Evolutionary conservation across 2,329 filamentous ascomycete species (phyloP), one percentile per base, ranked within the genome.

Genomic region (Stagonosporopsis chrysanthemi): DNA sequence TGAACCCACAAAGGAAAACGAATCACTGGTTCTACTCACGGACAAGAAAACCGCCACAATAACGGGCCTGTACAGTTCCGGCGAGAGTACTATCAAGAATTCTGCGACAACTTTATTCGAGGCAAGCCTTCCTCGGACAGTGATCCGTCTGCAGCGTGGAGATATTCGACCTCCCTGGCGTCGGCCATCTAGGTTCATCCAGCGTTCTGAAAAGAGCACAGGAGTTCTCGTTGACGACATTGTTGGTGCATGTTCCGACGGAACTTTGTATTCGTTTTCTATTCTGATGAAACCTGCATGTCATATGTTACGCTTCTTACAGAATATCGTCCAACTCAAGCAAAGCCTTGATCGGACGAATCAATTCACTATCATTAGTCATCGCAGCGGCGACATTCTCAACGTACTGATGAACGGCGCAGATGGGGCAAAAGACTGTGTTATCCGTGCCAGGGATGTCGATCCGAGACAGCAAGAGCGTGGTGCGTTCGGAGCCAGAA

Each of bases 251-350:
- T 80, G 81, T 44, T 77, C 81, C 51, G 83, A 84, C 54, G 84
- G 84, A 31, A 78, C 80, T 1, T 67, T 86, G 14, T 79, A 81
- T 40, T 73, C 78, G 15, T 89, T 97, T 65, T 84, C 84, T 1
- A 77, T 93, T 14, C 77, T 98, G 0, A 79, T 82, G 9, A 68
- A 83, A 17, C 75, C 84, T 2, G 83, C 88, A 7, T 90, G 89
- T 85, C 82, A 83, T 6, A 80, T 96, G 4, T 80, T 98, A 5
- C 83, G 84, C 55, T 86, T 94, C 61, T 71, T 97, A 1, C 88
- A 96, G 68, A 88, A 89, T 56, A 72, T 96, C 29, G 66, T 76
- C 24, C 64, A 69, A 31, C 62, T 56, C 9, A 69, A 70, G 43
- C 47, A 52, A 7, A 57, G 44, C 3, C 60, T 64, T 7, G 58